Base-by-base conservation (phyloP, 805 yeast genomes). In the Naumovozyma baii region DNA sequence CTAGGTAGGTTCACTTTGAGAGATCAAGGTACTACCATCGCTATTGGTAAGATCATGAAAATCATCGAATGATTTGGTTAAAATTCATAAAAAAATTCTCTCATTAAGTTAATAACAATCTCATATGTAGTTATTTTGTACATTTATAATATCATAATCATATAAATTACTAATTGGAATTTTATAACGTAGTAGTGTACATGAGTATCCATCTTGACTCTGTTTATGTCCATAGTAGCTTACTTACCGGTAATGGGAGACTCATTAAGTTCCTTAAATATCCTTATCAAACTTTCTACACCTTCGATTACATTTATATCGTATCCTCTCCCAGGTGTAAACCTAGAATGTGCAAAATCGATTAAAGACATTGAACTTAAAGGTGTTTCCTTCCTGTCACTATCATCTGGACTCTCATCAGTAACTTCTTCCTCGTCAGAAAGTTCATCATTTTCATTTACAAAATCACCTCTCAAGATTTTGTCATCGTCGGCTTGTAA, bases 11-110 rank as follows among this genome's bases (percentile, higher is more conserved):
- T 92, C 66, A 92, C 98, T 20, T 75, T 92, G 63, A 87, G 99
- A 74, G 98, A 92, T 67, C 97, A 92, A 70, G 98, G 97, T 61
- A 79, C 79, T 47, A 92, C 98, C 39, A 88, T 92, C 67, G 99
- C 98, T 49, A 92, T 92, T 64, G 99, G 99, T 68, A 88, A 90
- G 68, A 86, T 92, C 56, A 84, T 95, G 44, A 90, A 90, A 69
- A 69, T 92, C 49, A 69, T 87, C 63, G 80, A 74, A 45, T 60
- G 49, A 46, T 29, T 29, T 29, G 14, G 5, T 29, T 22, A 7
- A 22, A n/a, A n/a, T n/a, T n/a, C n/a, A n/a, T n/a, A n/a, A n/a
- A n/a, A n/a, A n/a, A 22, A 7, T 22, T 10, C 10, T 22, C 10
- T 22, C 26, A 22, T 22, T 22, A 22, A 7, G 10, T 22, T 7